These are phyloP conservation scores for Acanthamoeba culbertsoni DNA, from an alignment of 208 protist species.

Conservation along the genomic window DNA sequence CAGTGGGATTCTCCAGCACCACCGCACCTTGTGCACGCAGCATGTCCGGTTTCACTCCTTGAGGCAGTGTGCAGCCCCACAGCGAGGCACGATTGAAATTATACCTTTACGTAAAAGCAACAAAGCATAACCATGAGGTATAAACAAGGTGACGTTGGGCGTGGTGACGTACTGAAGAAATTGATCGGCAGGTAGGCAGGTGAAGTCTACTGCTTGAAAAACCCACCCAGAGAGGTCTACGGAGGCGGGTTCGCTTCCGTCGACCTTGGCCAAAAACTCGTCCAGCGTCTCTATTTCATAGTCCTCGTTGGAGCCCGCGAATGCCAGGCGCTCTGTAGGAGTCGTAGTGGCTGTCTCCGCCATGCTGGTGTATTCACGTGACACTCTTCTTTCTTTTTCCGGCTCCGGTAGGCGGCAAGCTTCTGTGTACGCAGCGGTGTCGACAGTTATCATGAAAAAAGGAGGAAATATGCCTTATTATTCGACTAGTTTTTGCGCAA, in stretches of 20 bases:
- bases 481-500: too few relatives aligned
- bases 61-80: neutral
- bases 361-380: too few relatives aligned
- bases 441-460: too few relatives aligned
- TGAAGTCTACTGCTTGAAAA: constrained; percentile 39
- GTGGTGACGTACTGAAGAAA: neutral
- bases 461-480: too few relatives aligned
- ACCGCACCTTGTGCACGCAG: neutral
- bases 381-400: too few relatives aligned
- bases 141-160: neutral
- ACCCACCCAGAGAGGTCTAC: constrained; percentile 16
- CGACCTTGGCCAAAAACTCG: constrained; percentile 1
- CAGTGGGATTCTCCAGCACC: constrained; percentile 8
- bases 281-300: constrained; percentile 52
- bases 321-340: too few relatives aligned
- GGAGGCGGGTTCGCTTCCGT: neutral
- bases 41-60: neutral
- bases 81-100: neutral
- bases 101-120: neutral
- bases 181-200: neutral
- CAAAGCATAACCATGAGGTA: neutral
- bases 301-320: constrained; percentile 45
- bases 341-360: too few relatives aligned
- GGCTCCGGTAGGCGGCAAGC: too few relatives aligned
- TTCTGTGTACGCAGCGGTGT: too few relatives aligned